Percentiles rank a stretch among this genome's conserved stretches.
phyloP scores from a whole-genome alignment of 2,329 filamentous ascomycete genomes.

The Ophiostoma novo-ulmi region DNA sequence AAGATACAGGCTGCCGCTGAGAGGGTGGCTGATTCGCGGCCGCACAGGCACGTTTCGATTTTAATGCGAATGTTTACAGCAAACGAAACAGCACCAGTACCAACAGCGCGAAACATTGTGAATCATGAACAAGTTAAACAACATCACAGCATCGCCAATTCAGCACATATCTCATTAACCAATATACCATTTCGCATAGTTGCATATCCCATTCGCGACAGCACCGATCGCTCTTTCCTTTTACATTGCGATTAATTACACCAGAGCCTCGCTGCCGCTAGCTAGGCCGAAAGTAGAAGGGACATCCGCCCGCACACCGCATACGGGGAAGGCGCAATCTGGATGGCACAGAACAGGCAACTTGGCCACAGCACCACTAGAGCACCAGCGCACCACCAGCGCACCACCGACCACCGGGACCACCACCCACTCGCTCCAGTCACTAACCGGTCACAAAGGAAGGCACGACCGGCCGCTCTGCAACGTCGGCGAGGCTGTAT shows the following conservation, averaged over 20 bases:
- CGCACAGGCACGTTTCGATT: slow-evolving; percentile 6
- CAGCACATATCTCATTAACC: neutral
- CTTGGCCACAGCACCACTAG: neutral
- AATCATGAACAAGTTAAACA: neutral
- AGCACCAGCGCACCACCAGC: slow-evolving; percentile 4
- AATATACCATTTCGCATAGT: neutral
- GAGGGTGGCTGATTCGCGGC: neutral
- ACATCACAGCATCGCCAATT: neutral
- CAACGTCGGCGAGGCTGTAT: slow-evolving; percentile 12
- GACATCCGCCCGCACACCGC: slow-evolving; percentile 7
- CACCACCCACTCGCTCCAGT: neutral
- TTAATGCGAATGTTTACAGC: neutral
- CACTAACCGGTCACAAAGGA: neutral
- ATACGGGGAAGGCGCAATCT: slow-evolving; percentile 13
- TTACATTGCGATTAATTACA: neutral
- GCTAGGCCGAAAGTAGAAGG: slow-evolving; percentile 23
- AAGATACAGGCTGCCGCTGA: neutral
- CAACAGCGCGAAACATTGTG: neutral
- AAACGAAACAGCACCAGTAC: neutral
- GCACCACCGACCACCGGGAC: neutral
- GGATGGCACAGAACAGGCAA: neutral
- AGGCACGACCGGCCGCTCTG: slow-evolving; percentile 14
- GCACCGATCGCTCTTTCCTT: slow-evolving; percentile 9
- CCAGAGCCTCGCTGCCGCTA: neutral
- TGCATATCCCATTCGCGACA: slow-evolving; percentile 4